Evolutionary conservation across 495 filamentous ascomycete genomes (phyloP), one percentile per base, ranked within the genome.

Genomic region (Penicillium bovifimosum): DNA sequence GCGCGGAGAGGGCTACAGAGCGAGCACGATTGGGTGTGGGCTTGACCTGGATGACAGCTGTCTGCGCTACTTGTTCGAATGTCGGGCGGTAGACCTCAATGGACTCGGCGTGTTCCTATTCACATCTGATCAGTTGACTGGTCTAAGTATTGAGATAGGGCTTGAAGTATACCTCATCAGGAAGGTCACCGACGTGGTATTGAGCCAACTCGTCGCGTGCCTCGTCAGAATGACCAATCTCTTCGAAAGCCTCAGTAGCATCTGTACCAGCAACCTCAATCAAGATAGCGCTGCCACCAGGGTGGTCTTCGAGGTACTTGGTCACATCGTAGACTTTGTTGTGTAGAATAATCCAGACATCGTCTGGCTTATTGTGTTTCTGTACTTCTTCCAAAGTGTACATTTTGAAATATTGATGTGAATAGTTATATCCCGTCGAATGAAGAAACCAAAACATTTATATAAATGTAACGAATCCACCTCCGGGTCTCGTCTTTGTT

Each of bases 311-410:
- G 1, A 75, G 42, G 53, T 80, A 82, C 26, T 64, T 63, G 5
- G 80, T 70, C 17, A 80, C 63, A 55, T 82, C 60, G 63, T 80
- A 81, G 5, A 83, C 76, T 58, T 75, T 71, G 48, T 72, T 68
- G 53, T 79, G 73, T 7, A 80, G 41, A 5, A 75, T 55, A 8
- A 80, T 68, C 77, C 77, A 80, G 9, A 69, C 11, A 57, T 79
- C 73, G 18, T 56, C 43, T 46, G 48, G 38, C 43, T 47, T 65
- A 42, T 42, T 55, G 41, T 66, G 63, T 16, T 51, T 41, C 14
- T 58, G 49, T 33, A 66, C 61, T 48, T 66, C 51, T 16, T 61
- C 55, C 1, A 66, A 47, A 7, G 63, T 66, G 39, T 41, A 42
- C 31, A 41, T 35, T 18, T 29, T 17, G 40, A 36, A 13, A 35